These are phyloP conservation scores for Apiospora rasikravindrae DNA, from an alignment of 2,329 filamentous ascomycete genomes.

Conservation along the genomic window DNA sequence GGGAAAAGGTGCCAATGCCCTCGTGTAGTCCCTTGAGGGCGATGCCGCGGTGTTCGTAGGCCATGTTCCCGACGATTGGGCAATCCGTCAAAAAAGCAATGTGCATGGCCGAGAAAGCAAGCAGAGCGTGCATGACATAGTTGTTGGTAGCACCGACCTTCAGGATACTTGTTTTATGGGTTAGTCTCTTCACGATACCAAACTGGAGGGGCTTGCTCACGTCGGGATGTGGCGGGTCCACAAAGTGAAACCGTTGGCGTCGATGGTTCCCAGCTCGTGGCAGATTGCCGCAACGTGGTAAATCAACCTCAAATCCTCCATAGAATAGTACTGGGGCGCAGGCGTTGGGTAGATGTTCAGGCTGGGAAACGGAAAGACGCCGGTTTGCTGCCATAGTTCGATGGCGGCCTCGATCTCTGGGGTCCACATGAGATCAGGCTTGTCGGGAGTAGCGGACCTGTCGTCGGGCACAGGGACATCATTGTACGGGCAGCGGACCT, in stretches of 20 bases:
- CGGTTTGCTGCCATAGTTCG: slow-evolving; percentile 81
- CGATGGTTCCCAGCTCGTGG: slow-evolving; percentile 76
- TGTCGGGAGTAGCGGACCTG: slow-evolving; percentile 64
- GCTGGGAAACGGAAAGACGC: slow-evolving; percentile 83
- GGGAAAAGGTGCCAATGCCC: slow-evolving; percentile 83
- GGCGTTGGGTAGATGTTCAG: slow-evolving; percentile 78
- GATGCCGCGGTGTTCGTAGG: slow-evolving; percentile 84
- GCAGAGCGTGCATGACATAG: slow-evolving; percentile 92
- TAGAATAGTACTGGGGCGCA: slow-evolving; percentile 73
- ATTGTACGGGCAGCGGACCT: slow-evolving; percentile 97
- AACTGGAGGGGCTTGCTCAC: slow-evolving; percentile 60
- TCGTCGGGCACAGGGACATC: slow-evolving; percentile 75
- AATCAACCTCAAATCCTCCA: slow-evolving; percentile 84
- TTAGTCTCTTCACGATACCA: neutral
- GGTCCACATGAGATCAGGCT: slow-evolving; percentile 80
- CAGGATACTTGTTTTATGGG: slow-evolving; percentile 65
- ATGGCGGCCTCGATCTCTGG: slow-evolving; percentile 83
- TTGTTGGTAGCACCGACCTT: slow-evolving; percentile 79
- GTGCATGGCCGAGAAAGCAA: slow-evolving; percentile 94
- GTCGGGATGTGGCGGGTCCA: slow-evolving; percentile 94
- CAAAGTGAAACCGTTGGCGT: slow-evolving; percentile 83
- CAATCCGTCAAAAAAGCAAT: slow-evolving; percentile 89
- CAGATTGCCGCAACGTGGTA: slow-evolving; percentile 89
- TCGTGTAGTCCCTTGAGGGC: slow-evolving; percentile 88
- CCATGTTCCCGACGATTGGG: slow-evolving; percentile 82